A percentile compares a stretch with the other conserved stretches of the same genome.
Conservation (phyloP, 2,329 filamentous ascomycete genomes). For the Xylariales sp. region DNA sequence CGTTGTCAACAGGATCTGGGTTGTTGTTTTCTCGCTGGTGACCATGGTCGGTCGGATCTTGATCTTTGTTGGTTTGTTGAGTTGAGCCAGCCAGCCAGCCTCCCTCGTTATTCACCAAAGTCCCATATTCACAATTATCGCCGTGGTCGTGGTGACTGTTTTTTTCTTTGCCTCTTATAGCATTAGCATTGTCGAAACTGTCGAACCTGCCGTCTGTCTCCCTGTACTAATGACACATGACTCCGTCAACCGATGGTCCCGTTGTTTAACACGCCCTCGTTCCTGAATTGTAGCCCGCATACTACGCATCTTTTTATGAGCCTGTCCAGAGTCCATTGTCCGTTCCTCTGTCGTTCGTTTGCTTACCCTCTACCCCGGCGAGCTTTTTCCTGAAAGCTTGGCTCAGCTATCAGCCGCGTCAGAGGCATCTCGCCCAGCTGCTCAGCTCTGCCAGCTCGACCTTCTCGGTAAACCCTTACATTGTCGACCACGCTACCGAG, state of each 20-base stretch:
- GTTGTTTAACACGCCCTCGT: slow-evolving; percentile 15
- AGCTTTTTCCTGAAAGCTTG: slow-evolving; percentile 10
- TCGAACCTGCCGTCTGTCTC: slow-evolving; percentile 17
- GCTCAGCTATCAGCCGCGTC: slow-evolving; percentile 9
- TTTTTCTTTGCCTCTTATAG: slow-evolving; percentile 9
- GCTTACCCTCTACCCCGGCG: slow-evolving; percentile 3
- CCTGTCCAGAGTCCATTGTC: slow-evolving; percentile 1
- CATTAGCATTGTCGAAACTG: not conserved
- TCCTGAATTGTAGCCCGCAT: slow-evolving; percentile 17
- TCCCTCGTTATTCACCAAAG: slow-evolving; percentile 16
- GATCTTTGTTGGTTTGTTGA: slow-evolving; percentile 31
- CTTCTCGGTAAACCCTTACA: slow-evolving; percentile 8
- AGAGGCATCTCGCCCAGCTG: slow-evolving; percentile 13
- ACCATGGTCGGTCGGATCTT: slow-evolving; percentile 29
- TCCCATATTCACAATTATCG: slow-evolving; percentile 8
- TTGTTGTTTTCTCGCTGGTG: slow-evolving; percentile 27
- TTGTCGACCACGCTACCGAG: slow-evolving; percentile 23
- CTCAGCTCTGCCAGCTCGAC: not conserved
- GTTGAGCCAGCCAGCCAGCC: slow-evolving; percentile 8
- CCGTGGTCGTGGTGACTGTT: slow-evolving; percentile 1
- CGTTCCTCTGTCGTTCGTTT: slow-evolving; percentile 29
- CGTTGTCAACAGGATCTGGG: slow-evolving; percentile 21
- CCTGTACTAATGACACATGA: slow-evolving; percentile 29
- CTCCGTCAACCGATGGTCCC: slow-evolving; percentile 20
- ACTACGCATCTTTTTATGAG: slow-evolving; percentile 11